Conservation (phyloP, 2,329 filamentous ascomycete genomes). For the Sphaerulina vaccinii region DNA sequence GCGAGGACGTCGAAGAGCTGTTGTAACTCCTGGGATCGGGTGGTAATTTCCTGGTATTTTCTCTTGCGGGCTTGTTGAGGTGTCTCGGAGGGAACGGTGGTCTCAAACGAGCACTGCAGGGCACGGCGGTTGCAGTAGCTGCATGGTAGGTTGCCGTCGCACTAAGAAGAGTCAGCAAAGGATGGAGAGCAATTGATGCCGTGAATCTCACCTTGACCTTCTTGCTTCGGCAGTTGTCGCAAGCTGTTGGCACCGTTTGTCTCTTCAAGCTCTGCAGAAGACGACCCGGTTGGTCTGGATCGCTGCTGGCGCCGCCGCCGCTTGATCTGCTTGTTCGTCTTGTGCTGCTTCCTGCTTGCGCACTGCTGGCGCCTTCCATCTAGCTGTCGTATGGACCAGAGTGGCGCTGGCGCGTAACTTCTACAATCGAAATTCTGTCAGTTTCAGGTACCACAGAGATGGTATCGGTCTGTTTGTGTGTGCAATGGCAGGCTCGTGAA, state of each 20-base stretch:
- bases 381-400: too few species aligned
- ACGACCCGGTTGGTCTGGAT: conserved; percentile 7
- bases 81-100: conserved; percentile 4
- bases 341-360: too few species aligned
- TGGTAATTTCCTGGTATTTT: background rate
- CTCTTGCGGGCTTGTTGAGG: conserved; percentile 11
- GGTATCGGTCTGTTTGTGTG: too few species aligned
- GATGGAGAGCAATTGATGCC: background rate
- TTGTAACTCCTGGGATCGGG: background rate
- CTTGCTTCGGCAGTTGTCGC: conserved; percentile 8
- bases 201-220: conserved; percentile 7
- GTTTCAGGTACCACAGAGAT: too few species aligned
- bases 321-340: too few species aligned
- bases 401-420: too few species aligned
- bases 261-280: conserved; percentile 12
- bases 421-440: too few species aligned
- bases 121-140: conserved; percentile 6
- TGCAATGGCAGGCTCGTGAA: too few species aligned
- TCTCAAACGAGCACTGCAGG: conserved; percentile 10
- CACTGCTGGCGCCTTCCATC: too few species aligned
- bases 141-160: conserved; percentile 6
- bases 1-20: conserved; percentile 8
- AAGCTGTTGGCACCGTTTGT: conserved; percentile 8
- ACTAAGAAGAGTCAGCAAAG: background rate
- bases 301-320: too few species aligned